Conservation (phyloP, 192 early-diverging fungal genomes). For the Umbelopsis isabellina region DNA sequence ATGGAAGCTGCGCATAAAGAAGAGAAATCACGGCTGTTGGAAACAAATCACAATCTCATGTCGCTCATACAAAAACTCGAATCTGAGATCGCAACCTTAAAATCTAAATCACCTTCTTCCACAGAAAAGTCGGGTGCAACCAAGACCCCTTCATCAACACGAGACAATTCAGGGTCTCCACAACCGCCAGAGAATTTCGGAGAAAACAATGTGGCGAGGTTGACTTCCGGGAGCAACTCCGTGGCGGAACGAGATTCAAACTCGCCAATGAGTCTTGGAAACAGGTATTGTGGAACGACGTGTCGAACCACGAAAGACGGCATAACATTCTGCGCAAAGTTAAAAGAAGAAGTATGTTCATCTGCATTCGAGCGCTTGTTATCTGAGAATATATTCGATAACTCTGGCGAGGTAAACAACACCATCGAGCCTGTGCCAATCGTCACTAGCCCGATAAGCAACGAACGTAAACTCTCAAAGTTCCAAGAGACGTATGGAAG, state of each 20-base stretch:
- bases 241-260: background rate
- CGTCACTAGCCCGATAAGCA: constrained; percentile 10
- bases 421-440: constrained; percentile 32
- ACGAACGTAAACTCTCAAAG: background rate
- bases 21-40: constrained; percentile 43
- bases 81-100: constrained; percentile 34
- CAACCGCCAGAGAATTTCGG: background rate
- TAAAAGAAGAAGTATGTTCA: constrained; percentile 37
- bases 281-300: background rate
- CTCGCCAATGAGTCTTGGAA: background rate
- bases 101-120: background rate
- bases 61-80: constrained; percentile 53
- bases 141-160: background rate
- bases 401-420: constrained; percentile 26
- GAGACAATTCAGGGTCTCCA: constrained; percentile 1
- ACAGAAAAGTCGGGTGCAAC: background rate
- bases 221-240: background rate
- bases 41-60: constrained; percentile 51
- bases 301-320: constrained; percentile 31
- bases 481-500: background rate
- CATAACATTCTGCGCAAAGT: constrained; percentile 33
- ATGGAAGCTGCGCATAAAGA: constrained; percentile 60
- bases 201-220: background rate
- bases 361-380: constrained; percentile 34
- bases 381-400: constrained; percentile 36